Evolutionary conservation across 306 rosid species (phyloP).

Genomic region (Sesbania bispinosa): DNA sequence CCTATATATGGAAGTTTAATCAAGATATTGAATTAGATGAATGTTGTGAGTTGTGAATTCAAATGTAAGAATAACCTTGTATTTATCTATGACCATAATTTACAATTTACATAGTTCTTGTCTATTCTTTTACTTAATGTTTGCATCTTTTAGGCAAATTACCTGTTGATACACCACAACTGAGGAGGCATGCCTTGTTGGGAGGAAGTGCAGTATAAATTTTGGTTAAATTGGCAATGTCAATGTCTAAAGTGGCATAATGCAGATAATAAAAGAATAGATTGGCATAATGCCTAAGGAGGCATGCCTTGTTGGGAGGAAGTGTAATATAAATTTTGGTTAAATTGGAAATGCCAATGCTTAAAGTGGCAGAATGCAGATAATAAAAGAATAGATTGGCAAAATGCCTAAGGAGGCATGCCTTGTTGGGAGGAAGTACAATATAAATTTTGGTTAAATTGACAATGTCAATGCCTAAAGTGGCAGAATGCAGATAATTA

Average conservation of each 20-base stretch:
- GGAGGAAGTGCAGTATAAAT: conserved; percentile 56
- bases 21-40: conserved; percentile 8
- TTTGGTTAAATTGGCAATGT: conserved; percentile 60
- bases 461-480: conserved; percentile 66
- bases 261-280: too few relatives aligned
- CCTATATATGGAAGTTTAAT: conserved; percentile 38
- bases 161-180: conserved; percentile 92
- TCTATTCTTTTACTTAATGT: background rate
- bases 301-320: conserved; percentile 72
- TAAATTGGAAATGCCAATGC: conserved; percentile 61
- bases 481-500: too few relatives aligned
- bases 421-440: conserved; percentile 51
- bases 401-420: conserved; percentile 86
- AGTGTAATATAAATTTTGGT: conserved; percentile 47
- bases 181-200: conserved; percentile 65
- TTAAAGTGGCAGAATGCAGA: too few relatives aligned
- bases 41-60: background rate
- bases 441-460: conserved; percentile 58
- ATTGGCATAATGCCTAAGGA: too few relatives aligned
- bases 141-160: background rate
- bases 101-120: background rate
- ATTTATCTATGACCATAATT: background rate
- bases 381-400: too few relatives aligned
- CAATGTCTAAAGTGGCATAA: too few relatives aligned
- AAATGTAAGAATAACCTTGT: background rate